A percentile compares a stretch with the other conserved stretches of the same genome.
These are phyloP conservation scores for Ophiostoma piceae DNA, from an alignment of 2,329 filamentous ascomycete genomes.

Conservation along the genomic window DNA sequence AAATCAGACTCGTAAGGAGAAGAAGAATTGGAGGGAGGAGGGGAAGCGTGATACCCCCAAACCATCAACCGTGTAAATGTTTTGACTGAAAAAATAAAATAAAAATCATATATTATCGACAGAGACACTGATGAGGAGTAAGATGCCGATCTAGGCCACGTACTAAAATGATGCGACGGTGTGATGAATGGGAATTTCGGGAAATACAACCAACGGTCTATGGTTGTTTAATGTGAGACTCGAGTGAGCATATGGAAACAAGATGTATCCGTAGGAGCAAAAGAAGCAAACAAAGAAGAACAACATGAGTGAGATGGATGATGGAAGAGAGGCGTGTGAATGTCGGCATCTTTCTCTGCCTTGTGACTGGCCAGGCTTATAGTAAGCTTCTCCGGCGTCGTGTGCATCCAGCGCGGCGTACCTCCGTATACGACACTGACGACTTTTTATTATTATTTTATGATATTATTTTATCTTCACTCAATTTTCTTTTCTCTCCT, in stretches of 20 bases:
- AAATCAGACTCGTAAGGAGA: not conserved
- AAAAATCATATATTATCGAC: not conserved
- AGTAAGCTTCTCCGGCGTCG: not conserved
- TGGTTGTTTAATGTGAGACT: not conserved
- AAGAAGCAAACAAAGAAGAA: not conserved
- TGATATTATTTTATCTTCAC: not conserved
- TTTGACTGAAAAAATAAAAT: not conserved
- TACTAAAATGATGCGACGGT: not conserved
- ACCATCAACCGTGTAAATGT: not conserved
- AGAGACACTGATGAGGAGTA: not conserved
- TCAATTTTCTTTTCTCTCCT: not conserved
- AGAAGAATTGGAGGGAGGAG: not conserved
- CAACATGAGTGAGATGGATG: not conserved
- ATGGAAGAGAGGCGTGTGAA: not conserved
- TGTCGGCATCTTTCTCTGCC: not conserved
- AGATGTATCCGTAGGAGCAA: not conserved
- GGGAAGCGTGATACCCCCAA: not conserved
- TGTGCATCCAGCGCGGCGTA: not conserved
- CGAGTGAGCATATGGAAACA: not conserved
- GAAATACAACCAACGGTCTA: not conserved
- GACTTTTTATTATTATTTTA: not conserved
- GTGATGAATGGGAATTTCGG: not conserved
- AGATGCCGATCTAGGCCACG: not conserved
- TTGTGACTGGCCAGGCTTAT: not conserved
- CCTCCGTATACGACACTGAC: not conserved